Base-by-base conservation (phyloP, 106 monocot species). In the Phalaenopsis aphrodite region DNA sequence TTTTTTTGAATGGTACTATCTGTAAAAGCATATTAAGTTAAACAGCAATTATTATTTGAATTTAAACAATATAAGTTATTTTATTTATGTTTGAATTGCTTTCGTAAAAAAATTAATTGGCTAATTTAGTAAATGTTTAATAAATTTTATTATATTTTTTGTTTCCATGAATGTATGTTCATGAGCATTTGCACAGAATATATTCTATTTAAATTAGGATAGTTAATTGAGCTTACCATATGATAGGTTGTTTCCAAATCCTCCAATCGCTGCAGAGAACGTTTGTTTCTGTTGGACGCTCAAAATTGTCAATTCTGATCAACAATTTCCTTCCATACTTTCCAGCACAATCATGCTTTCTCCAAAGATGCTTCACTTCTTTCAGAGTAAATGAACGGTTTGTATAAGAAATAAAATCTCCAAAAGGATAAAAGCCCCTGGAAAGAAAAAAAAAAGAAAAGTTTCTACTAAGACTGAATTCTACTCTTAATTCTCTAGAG, bases 291-390 rank as follows among this genome's bases (percentile, higher is more conserved):
- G 69, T 17, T 72, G 92, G 94, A 52, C 81, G 79, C 78, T 89
- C 88, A 80, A 98, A 94, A 87, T 94, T 85, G 74, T 98, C 98
- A 69, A 87, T 75, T 76, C 97, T 92, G 56, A 89, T 83, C 41
- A 80, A 78, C 42, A 98, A 83, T 43, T 85, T 52, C 81, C 88
- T 92, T 74, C 86, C 75, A 82, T 87, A 89, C 36, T 86, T 91
- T 66, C 85, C 45, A 78, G 80, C 64, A 87, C 98, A 98, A 46
- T 84, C 86, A 83, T 98, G 87, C 84, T 94, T 92, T 78, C 98
- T 90, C 98, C 98, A 98, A 36, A 98, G 86, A 79, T 90, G 92
- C 84, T 98, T 98, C 23, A 94, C 90, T 83, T 98, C 98, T 78
- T 75, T 80, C 41, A 98, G 56, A 80, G 94, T 98, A 82, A 98